phyloP scores from a whole-genome alignment of 345 rosid species.

The Brassica juncea region DNA sequence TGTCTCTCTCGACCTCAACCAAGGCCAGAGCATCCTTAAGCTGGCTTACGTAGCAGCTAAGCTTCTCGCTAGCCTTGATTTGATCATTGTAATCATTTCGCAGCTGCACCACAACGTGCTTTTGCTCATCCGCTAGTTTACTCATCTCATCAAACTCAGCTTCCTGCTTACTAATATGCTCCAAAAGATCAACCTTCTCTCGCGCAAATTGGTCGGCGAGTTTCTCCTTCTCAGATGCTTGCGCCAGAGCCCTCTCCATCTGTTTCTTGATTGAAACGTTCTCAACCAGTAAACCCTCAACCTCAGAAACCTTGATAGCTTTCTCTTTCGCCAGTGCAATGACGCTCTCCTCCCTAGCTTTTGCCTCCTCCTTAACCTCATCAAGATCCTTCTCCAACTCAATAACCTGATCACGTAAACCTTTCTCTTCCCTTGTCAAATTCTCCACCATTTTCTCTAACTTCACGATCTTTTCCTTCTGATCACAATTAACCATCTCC shows the following conservation, averaged over 20 bases:
- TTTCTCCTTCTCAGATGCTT: constrained; percentile 42
- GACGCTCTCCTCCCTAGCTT: constrained; percentile 45
- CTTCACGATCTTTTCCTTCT: constrained; percentile 40
- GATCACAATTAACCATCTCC: constrained; percentile 44
- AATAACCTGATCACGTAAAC: constrained; percentile 40
- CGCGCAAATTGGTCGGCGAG: constrained; percentile 40
- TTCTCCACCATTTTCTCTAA: constrained; percentile 44
- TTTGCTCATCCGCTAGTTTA: constrained; percentile 46
- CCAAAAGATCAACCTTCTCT: constrained; percentile 55
- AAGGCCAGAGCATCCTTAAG: constrained; percentile 41
- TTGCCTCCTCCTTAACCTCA: constrained; percentile 44
- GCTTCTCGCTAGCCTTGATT: constrained; percentile 46
- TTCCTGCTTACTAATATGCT: constrained; percentile 43
- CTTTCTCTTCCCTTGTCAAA: constrained; percentile 49
- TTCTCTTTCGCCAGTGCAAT: constrained; percentile 48
- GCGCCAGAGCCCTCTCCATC: constrained; percentile 35
- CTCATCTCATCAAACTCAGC: constrained; percentile 50
- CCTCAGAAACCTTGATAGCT: constrained; percentile 37
- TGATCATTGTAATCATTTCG: constrained; percentile 37
- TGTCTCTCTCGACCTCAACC: constrained; percentile 50
- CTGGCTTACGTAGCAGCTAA: constrained; percentile 42
- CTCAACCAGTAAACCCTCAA: constrained; percentile 45
- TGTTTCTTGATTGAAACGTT: constrained; percentile 27
- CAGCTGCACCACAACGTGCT: constrained; percentile 42
- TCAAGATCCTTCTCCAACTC: constrained; percentile 54